Percentiles rank a stretch among this genome's conserved stretches.
These are phyloP conservation scores for Geotrichum europaeum DNA, from an alignment of 1,139 yeast genomes.

Conservation along the genomic window DNA sequence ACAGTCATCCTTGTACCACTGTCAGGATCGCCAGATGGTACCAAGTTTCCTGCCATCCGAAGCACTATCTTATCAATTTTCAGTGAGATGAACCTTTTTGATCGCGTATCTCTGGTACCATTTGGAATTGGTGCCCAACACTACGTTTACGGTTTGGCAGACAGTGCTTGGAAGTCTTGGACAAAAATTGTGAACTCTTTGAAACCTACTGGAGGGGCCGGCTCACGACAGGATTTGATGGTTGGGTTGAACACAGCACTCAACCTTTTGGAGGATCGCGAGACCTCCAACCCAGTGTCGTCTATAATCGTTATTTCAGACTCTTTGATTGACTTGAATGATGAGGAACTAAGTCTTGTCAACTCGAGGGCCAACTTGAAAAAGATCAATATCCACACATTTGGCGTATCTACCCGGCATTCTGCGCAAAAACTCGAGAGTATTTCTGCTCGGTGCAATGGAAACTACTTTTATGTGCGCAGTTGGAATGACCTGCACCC, in stretches of 20 bases:
- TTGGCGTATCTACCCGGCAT: constrained; percentile 18
- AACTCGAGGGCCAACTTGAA: background rate
- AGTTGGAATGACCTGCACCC: constrained; percentile 16
- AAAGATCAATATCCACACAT: constrained; percentile 12
- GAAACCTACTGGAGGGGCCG: constrained; percentile 17
- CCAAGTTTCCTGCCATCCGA: constrained; percentile 20
- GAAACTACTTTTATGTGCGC: constrained; percentile 17
- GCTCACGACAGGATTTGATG: constrained; percentile 16
- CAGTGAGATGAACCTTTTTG: constrained; percentile 21
- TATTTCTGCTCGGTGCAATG: constrained; percentile 9
- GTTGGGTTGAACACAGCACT: constrained; percentile 16
- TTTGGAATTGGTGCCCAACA: constrained; percentile 19
- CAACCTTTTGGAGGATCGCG: constrained; percentile 13
- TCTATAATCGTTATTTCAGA: constrained; percentile 18
- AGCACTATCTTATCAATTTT: constrained; percentile 17
- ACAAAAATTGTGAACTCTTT: constrained; percentile 13
- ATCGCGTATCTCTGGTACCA: constrained; percentile 23
- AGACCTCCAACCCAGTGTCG: constrained; percentile 17
- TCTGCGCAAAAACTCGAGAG: constrained; percentile 13
- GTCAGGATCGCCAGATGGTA: constrained; percentile 22
- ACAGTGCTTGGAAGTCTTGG: constrained; percentile 19
- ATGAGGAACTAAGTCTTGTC: background rate
- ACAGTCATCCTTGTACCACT: constrained; percentile 22
- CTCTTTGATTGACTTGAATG: constrained; percentile 8
- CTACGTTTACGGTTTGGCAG: constrained; percentile 13